These are phyloP conservation scores for Gynostemma pentaphyllum DNA, from an alignment of 306 rosid genomes.

Conservation along the genomic window DNA sequence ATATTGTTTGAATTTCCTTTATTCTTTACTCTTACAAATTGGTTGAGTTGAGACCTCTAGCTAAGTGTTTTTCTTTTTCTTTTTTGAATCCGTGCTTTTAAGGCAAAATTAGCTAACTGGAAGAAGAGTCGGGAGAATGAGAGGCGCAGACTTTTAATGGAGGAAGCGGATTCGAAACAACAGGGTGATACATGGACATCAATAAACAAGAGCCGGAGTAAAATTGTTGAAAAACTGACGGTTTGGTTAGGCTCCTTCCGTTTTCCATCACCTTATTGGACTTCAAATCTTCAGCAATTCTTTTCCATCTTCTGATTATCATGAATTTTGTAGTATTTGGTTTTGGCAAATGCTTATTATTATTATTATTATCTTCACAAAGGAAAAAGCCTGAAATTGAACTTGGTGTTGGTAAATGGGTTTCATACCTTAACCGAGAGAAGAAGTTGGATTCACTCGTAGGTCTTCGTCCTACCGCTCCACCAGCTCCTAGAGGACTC, in stretches of 20 bases:
- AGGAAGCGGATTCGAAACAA: conserved; percentile 62
- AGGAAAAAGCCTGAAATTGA: conserved; percentile 60
- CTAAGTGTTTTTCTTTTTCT: background rate
- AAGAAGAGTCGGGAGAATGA: conserved; percentile 54
- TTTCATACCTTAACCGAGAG: conserved; percentile 86
- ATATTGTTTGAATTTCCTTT: background rate
- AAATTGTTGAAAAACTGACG: conserved; percentile 45
- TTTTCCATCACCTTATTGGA: background rate
- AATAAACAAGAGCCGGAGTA: conserved; percentile 23
- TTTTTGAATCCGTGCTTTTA: conserved; percentile 4
- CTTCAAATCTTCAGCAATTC: background rate
- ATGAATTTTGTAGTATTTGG: background rate
- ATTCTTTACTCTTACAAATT: background rate
- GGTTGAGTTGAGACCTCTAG: background rate
- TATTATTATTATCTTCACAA: conserved; percentile 19
- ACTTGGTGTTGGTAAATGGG: conserved; percentile 95
- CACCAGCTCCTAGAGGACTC: conserved; percentile 77
- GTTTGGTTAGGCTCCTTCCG: conserved; percentile 29
- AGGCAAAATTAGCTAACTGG: conserved; percentile 66
- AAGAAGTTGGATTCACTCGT: conserved; percentile 68
- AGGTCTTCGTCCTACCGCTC: conserved; percentile 76
- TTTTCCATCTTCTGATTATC: background rate
- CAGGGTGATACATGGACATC: conserved; percentile 37
- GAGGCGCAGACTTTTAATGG: conserved; percentile 59
- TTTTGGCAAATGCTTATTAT: background rate